Evolutionary conservation across 2,329 filamentous ascomycete species (phyloP), one percentile per base, ranked within the genome.

Genomic region (Cladosporium phlei): DNA sequence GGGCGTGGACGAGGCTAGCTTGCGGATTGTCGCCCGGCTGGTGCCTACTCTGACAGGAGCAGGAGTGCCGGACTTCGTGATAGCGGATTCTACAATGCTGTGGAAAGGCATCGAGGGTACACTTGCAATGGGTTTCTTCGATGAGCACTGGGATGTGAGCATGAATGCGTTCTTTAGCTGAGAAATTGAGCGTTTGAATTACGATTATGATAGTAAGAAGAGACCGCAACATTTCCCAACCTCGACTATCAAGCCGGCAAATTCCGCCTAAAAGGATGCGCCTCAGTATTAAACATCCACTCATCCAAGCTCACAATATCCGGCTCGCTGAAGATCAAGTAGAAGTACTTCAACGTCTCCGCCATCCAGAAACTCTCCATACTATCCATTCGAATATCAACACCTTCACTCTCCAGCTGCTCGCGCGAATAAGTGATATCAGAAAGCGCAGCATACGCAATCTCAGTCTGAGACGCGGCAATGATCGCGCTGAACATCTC

Each of bases 21-120:
- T 80, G 37, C 61, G 65, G 24, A 68, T 73, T 46, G 77, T 76
- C 30, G 70, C 74, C 4, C 68, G 77, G 22, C 61, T 81, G 28
- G 66, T 79, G 19, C 78, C 78, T 0, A 72, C 74, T 53, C 59
- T 79, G 42, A 76, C 77, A 14, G 78, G 78, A 7, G 73, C 71
- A 38, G 76, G 77, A 1, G 75, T 78, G 53, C 77, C 78, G 10
- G 77, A 81, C 53, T 80, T 79, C 54, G 65, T 80, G 4, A 59
- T 81, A 2, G 54, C 76, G 21, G 66, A 71, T 33, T 56, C 63
- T 43, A 66, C 60, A 19, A 72, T 72, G 57, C 65, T 67, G 47
- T 77, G 71, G 72, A 71, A 69, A 52, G 77, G 77, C 1, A 61
- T 73, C 34, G 74, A 70, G 33, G 77, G 77, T 4, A 66, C 70